Evolutionary conservation across 805 yeast species (phyloP).

Genomic region (Yarrowia sp.): DNA sequence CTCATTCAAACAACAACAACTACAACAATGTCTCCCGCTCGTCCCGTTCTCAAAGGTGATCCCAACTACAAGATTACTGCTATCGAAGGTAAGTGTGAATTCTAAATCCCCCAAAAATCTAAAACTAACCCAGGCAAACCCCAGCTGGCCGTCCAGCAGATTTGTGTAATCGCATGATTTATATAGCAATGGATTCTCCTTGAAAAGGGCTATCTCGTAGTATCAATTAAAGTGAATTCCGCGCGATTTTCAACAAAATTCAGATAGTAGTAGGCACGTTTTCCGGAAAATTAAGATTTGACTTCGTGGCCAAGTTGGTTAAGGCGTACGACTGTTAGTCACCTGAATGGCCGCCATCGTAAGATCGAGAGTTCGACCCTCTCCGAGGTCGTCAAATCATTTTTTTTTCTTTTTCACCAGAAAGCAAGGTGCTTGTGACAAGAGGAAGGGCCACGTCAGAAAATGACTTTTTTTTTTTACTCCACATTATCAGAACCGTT

Average conservation of each 20-base stretch:
- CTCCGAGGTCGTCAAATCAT: constrained; percentile 23
- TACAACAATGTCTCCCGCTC: background rate
- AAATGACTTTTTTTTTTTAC: background rate
- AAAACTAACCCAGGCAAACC: background rate
- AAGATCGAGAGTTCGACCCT: constrained; percentile 26
- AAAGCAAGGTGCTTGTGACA: background rate
- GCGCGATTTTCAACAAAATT: background rate
- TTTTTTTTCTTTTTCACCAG: background rate
- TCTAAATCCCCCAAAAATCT: background rate
- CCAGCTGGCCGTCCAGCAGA: background rate
- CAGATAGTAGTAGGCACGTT: background rate
- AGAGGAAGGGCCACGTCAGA: no score
- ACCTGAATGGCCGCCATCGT: constrained; percentile 17
- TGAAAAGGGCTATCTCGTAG: no score
- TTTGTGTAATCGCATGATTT: background rate
- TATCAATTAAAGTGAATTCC: no score
- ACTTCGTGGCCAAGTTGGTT: constrained; percentile 26
- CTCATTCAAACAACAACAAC: background rate
- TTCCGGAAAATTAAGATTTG: background rate
- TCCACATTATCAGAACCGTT: background rate
- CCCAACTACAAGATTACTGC: constrained; percentile 10
- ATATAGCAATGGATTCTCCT: background rate
- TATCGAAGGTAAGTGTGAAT: background rate
- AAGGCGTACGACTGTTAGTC: constrained; percentile 25
- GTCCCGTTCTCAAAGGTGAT: constrained; percentile 2